Percentiles rank a stretch among this genome's conserved stretches.
phyloP scores from a whole-genome alignment of 495 filamentous ascomycete genomes.

The Aspergillus nidulans region DNA sequence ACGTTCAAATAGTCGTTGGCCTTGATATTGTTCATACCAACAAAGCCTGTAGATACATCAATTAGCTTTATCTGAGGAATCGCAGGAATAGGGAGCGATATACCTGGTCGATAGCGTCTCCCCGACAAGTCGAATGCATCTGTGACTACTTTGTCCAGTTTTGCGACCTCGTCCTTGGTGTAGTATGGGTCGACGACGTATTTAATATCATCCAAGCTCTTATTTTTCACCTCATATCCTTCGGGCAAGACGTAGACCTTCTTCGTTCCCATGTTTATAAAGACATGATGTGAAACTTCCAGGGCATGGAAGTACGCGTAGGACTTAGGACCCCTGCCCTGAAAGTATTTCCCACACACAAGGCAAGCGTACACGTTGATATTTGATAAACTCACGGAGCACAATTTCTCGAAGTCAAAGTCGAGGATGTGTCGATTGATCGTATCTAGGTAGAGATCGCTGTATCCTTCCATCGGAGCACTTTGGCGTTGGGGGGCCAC shows the following conservation, averaged over 20 bases:
- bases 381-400: conserved; percentile 90
- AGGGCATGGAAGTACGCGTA: conserved; percentile 98
- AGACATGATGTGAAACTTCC: conserved; percentile 92
- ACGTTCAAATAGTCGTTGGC: conserved; percentile 99
- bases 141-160: conserved; percentile 73
- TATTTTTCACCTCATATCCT: conserved; percentile 93
- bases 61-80: conserved; percentile 9
- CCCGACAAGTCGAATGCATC: conserved; percentile 73
- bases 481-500: conserved; percentile 55
- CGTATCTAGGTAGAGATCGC: conserved; percentile 95
- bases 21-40: conserved; percentile 99
- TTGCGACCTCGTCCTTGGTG: conserved; percentile 68
- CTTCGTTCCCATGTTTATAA: conserved; percentile 93
- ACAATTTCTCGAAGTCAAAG: conserved; percentile 98
- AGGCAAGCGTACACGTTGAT: conserved; percentile 99
- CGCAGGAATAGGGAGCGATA: conserved; percentile 6
- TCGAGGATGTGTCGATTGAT: conserved; percentile 84
- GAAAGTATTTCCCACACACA: conserved; percentile 96
- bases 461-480: conserved; percentile 82
- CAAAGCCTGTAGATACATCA: conserved; percentile 57
- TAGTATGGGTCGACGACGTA: conserved; percentile 94
- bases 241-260: conserved; percentile 95
- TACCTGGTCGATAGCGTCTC: conserved; percentile 78
- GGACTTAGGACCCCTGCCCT: conserved; percentile 88
- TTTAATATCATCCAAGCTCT: conserved; percentile 97